phyloP scores from a whole-genome alignment of 495 filamentous ascomycete species.

The Hypoxylon lenormandii region DNA sequence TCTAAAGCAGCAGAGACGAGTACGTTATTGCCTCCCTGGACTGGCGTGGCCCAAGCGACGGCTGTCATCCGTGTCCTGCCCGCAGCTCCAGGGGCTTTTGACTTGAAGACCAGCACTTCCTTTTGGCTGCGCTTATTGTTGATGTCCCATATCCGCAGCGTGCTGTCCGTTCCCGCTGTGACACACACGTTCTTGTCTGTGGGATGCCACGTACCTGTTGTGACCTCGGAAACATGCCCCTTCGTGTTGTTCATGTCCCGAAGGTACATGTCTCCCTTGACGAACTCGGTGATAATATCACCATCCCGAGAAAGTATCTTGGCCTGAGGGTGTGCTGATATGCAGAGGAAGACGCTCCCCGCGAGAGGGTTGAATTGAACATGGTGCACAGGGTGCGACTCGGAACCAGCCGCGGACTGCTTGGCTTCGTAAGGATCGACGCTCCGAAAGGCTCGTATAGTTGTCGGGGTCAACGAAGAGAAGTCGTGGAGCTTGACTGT shows the following conservation, averaged over 20 bases:
- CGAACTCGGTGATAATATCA: slow-evolving; percentile 82
- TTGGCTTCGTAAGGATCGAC: slow-evolving; percentile 87
- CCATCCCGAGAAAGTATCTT: slow-evolving; percentile 91
- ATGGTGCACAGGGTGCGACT: slow-evolving; percentile 88
- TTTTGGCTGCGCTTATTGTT: slow-evolving; percentile 87
- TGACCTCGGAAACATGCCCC: slow-evolving; percentile 90
- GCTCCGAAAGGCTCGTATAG: slow-evolving; percentile 89
- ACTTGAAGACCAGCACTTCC: slow-evolving; percentile 95
- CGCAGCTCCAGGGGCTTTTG: slow-evolving; percentile 81
- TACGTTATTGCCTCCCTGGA: slow-evolving; percentile 80
- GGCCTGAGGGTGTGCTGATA: slow-evolving; percentile 87
- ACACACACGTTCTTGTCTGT: slow-evolving; percentile 82
- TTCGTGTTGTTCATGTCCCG: slow-evolving; percentile 97
- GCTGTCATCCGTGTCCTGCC: slow-evolving; percentile 94
- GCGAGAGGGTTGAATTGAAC: slow-evolving; percentile 86
- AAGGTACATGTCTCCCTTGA: slow-evolving; percentile 98
- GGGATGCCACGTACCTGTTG: slow-evolving; percentile 88
- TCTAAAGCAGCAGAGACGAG: slow-evolving; percentile 88
- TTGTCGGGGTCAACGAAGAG: slow-evolving; percentile 92
- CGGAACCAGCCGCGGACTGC: slow-evolving; percentile 71
- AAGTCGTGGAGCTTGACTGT: slow-evolving; percentile 94
- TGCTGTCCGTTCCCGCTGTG: slow-evolving; percentile 92
- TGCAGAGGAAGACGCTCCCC: slow-evolving; percentile 83
- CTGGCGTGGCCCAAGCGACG: slow-evolving; percentile 83
- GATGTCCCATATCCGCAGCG: slow-evolving; percentile 94